Conservation (phyloP, 2,329 filamentous ascomycete species). For the Fusarium foetens region DNA sequence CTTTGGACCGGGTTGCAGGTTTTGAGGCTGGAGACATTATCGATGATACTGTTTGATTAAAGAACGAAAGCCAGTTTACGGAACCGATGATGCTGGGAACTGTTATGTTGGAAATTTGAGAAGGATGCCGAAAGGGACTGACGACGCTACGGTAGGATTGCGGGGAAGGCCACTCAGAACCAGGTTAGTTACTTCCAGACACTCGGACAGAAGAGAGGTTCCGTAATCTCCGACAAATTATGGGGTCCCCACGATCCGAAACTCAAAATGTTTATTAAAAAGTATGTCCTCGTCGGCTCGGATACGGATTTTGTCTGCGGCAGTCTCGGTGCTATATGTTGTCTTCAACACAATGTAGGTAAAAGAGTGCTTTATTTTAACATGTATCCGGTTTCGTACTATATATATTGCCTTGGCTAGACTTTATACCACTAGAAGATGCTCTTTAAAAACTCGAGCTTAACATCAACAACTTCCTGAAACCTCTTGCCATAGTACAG, state of each 20-base stretch:
- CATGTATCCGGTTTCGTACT: neutral
- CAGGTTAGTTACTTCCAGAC: too few relatives aligned
- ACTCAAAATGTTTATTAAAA: neutral
- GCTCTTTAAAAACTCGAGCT: neutral
- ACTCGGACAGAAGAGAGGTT: neutral
- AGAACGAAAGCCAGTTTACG: too few relatives aligned
- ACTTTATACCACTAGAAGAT: neutral
- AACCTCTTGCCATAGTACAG: neutral
- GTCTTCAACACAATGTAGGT: accelerated
- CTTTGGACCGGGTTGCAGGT: neutral
- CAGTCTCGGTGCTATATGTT: accelerated
- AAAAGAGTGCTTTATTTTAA: neutral
- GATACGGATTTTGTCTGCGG: neutral
- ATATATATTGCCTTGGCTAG: accelerated
- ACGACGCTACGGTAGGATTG: neutral
- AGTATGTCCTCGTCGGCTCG: neutral
- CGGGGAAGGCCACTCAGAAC: neutral
- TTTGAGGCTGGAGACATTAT: neutral
- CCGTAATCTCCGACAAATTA: neutral
- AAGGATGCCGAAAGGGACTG: neutral
- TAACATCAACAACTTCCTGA: neutral
- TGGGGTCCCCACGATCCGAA: neutral
- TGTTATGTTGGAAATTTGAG: too few relatives aligned
- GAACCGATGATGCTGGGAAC: too few relatives aligned
- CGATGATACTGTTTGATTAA: too few relatives aligned